Evolutionary conservation across 768 basidiomycete species (phyloP), one percentile per base, ranked within the genome.

Genomic region (Rhodotorula paludigena): DNA sequence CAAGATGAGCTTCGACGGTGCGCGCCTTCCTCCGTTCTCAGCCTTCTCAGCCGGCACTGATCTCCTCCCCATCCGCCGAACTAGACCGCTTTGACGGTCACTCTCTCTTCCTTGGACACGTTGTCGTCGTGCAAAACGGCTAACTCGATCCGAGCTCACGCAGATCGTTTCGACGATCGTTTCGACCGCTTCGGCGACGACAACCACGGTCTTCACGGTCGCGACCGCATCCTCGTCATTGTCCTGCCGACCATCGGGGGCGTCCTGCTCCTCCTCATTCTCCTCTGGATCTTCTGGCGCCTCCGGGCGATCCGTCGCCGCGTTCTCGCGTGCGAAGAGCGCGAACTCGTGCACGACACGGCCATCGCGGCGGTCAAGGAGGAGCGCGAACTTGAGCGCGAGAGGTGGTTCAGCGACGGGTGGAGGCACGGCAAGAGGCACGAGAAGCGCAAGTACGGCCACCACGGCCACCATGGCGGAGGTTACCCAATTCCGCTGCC

Each of bases 261-360:
- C 33, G 5, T 33, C 16, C 33, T 36, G 33, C 52, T 53, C 33
- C 9, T 35, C 52, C 23, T 35, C 52, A 20, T 33, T 9, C 15
- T 35, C 33, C 23, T 36, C 4, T 53, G 20, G 21, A 21, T 36
- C 20, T 12, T 53, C 35, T 6, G 12, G 33, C 35, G 52, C 52
- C 32, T 36, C 21, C 25, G 5, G 33, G 3, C 21, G 21, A 1
- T 53, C 35, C 33, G 52, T 9, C 52, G 52, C 12, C 52, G 52
- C 35, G 32, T 53, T 35, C 32, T 53, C 52, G 33, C 52, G 32
- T 53, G 52, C 52, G 52, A 53, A 14, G 52, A 25, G 33, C 52
- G 52, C 33, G 23, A 11, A 5, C 32, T 35, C 33, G 35, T 33
- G 5, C 23, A 25, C 33, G 52, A 36, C 23, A 35, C 52, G 21